Evolutionary conservation across 257 asterid species (phyloP), one percentile per base, ranked within the genome.

Genomic region (Perilla frutescens): DNA sequence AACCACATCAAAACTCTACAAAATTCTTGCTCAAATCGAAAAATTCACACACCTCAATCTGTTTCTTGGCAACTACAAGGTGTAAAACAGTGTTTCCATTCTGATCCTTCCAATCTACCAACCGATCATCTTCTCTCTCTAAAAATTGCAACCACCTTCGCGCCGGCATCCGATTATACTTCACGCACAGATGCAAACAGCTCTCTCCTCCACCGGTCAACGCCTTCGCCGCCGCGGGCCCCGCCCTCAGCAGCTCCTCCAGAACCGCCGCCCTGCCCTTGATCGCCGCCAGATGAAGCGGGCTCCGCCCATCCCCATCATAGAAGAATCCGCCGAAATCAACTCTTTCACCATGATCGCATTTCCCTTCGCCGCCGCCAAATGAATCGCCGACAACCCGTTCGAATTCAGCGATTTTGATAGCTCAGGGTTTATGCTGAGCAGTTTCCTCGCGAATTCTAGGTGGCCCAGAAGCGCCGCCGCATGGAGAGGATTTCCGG

Each of bases 211-310:
- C 36, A n/a, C 62, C 70, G 6, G 66, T 76, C 61, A 80, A 31
- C 72, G 26, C 67, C n/a, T 13, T 53, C 26, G 75, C 70, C 37
- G 56, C 76, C 62, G 7, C 47, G 56, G 72, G 79, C 70, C 67
- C 74, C 48, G 53, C 72, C 75, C 7, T 53, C 14, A 61, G 1
- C 66, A 79, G 32, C 71, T 73, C 82, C 26, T 50, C 26, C 62
- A 79, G 32, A 47, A 76, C 76, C 49, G 40, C 73, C 67, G 70
- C 40, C 32, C 81, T 15, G 39, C 81, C 79, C 39, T 76, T 80
- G 45, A 80, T 76, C 73, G 79, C 81, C 7, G 73, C 81, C 53
- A 80, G 58, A 55, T 80, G 81, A 10, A 80, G 76, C 32, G 79
- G 81, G 48, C 34, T 76, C 65, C 80, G 9, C 59, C 84, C 79